These are phyloP conservation scores for Diplodia intermedia DNA, from an alignment of 2,329 filamentous ascomycete species.

Conservation along the genomic window DNA sequence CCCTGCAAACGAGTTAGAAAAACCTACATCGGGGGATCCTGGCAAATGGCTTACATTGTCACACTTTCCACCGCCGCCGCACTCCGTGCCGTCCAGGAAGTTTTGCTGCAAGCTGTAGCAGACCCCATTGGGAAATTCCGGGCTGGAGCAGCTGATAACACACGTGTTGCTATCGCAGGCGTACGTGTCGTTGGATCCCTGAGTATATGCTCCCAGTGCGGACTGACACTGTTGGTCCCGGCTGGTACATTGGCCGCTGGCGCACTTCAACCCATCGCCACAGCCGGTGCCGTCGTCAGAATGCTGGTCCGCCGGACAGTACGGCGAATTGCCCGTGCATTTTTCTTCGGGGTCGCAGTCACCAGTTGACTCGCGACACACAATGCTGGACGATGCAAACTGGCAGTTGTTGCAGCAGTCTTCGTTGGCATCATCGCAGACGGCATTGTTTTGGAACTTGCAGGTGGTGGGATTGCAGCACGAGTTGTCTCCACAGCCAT, in stretches of 20 bases:
- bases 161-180: conserved; percentile 77
- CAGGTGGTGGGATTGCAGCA: conserved; percentile 91
- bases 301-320: conserved; percentile 76
- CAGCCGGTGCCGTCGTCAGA: conserved; percentile 74
- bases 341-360: conserved; percentile 84
- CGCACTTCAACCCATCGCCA: conserved; percentile 76
- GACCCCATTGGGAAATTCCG: conserved; percentile 67
- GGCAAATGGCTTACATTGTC: conserved; percentile 61
- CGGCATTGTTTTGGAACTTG: conserved; percentile 75
- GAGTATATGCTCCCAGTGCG: conserved; percentile 74
- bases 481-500: conserved; percentile 72
- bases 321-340: conserved; percentile 74
- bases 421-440: conserved; percentile 85
- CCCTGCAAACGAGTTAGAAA: conserved; percentile 57
- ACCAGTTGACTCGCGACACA: conserved; percentile 82
- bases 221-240: conserved; percentile 87
- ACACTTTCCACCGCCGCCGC: conserved; percentile 80
- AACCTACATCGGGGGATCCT: neutral
- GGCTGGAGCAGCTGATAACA: conserved; percentile 75
- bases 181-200: conserved; percentile 72
- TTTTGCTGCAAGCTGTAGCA: conserved; percentile 86
- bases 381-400: conserved; percentile 69
- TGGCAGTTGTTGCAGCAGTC: conserved; percentile 80
- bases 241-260: conserved; percentile 93
- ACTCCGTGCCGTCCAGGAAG: conserved; percentile 90